Conservation (phyloP, 257 asterid species). For the Petunia secreta region DNA sequence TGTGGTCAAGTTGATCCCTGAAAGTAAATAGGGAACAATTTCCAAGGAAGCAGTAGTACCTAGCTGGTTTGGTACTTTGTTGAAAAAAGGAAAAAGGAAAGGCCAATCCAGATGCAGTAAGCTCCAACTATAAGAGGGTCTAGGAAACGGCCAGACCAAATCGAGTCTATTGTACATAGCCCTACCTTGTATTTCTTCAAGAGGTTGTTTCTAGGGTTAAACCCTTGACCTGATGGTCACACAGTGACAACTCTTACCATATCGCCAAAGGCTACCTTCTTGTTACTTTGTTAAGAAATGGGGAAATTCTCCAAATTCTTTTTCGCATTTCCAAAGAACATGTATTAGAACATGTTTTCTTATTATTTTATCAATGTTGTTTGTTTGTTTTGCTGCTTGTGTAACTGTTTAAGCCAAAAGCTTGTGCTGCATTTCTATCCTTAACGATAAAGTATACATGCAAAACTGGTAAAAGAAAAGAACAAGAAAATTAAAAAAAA, state of each 20-base stretch:
- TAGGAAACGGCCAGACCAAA: not conserved
- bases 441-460: not conserved
- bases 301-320: not conserved
- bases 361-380: not conserved
- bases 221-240: not conserved
- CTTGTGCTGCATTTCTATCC: conserved; percentile 17
- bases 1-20: not conserved
- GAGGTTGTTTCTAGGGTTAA: not conserved
- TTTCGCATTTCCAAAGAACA: not conserved
- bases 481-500: not conserved
- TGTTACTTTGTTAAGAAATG: not conserved
- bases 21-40: not conserved
- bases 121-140: not conserved
- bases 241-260: no score
- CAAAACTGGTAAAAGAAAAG: not conserved
- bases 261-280: no score
- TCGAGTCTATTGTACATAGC: not conserved
- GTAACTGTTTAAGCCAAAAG: not conserved
- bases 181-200: conserved; percentile 4
- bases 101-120: not conserved
- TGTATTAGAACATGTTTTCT: not conserved
- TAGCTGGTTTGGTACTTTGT: not conserved
- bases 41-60: not conserved
- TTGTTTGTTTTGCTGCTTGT: conserved; percentile 10
- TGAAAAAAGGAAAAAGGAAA: not conserved